Percentiles rank a stretch among this genome's conserved stretches.
phyloP scores from a whole-genome alignment of 2,329 filamentous ascomycete genomes.

The Cladophialophora yegresii region DNA sequence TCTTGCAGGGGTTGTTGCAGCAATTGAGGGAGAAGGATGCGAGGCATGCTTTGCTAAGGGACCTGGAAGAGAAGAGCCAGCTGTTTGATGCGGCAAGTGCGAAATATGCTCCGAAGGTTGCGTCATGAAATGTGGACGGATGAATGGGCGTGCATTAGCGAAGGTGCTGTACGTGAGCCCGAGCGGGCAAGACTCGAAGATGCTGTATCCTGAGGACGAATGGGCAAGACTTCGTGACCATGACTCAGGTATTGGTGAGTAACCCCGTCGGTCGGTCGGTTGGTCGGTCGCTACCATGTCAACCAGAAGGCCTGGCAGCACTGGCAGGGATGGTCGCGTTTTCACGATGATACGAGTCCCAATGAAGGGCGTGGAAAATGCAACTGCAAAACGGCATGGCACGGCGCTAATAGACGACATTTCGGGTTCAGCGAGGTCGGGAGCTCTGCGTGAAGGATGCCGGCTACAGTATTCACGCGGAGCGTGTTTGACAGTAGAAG shows the following conservation, averaged over 20 bases:
- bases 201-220: not conserved
- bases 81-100: slow-evolving; percentile 81
- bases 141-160: not conserved
- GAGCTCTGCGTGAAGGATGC: not conserved
- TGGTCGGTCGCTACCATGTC: no score
- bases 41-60: slow-evolving; percentile 69
- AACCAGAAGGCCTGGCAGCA: not conserved
- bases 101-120: slow-evolving; percentile 85
- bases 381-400: not conserved
- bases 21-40: slow-evolving; percentile 58
- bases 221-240: not conserved
- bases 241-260: not conserved
- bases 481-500: not conserved
- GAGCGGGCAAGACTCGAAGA: not conserved
- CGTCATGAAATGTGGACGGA: slow-evolving; percentile 38
- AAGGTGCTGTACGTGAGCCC: not conserved
- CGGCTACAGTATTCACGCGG: not conserved
- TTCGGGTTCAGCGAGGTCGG: not conserved
- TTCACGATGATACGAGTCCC: not conserved
- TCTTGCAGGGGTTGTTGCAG: slow-evolving; percentile 37
- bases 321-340: not conserved
- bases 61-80: slow-evolving; percentile 81
- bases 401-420: not conserved
- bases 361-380: not conserved
- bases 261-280: not conserved